Percentiles rank a stretch among this genome's conserved stretches.
phyloP scores from a whole-genome alignment of 164 flowering plant species.

The Magnolia kwangsiensis region DNA sequence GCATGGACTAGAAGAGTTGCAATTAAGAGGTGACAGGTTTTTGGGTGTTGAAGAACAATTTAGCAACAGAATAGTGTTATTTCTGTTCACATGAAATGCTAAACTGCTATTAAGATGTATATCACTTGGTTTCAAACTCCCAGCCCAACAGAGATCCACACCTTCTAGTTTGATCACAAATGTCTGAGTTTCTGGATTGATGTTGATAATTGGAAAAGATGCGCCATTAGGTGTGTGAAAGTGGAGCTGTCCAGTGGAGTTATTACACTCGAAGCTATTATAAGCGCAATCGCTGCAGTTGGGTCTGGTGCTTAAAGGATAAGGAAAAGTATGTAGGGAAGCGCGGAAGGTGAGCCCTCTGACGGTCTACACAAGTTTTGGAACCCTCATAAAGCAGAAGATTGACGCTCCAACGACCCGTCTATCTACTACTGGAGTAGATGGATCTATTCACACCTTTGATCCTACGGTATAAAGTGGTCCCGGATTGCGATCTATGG shows the following conservation, averaged over 20 bases:
- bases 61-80: slow-evolving; percentile 5
- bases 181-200: slow-evolving; percentile 2
- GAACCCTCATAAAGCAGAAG: too few relatives aligned
- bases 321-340: too few relatives aligned
- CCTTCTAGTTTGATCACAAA: slow-evolving; percentile 2
- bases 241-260: background rate
- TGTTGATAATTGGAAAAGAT: slow-evolving; percentile 1
- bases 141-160: slow-evolving; percentile 1
- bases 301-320: slow-evolving; percentile 8
- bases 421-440: too few relatives aligned
- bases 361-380: too few relatives aligned
- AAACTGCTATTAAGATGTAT: background rate
- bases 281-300: slow-evolving; percentile 4
- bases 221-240: background rate
- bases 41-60: background rate
- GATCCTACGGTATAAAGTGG: too few relatives aligned
- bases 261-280: background rate
- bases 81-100: slow-evolving; percentile 5
- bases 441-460: too few relatives aligned
- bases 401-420: too few relatives aligned
- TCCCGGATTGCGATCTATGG: too few relatives aligned
- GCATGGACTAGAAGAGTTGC: background rate
- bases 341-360: too few relatives aligned
- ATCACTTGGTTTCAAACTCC: background rate
- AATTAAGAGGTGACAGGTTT: background rate